A percentile compares a stretch with the other conserved stretches of the same genome.
Conservation (phyloP, 2,329 filamentous ascomycete genomes). For the Colletotrichum euphorbiae region DNA sequence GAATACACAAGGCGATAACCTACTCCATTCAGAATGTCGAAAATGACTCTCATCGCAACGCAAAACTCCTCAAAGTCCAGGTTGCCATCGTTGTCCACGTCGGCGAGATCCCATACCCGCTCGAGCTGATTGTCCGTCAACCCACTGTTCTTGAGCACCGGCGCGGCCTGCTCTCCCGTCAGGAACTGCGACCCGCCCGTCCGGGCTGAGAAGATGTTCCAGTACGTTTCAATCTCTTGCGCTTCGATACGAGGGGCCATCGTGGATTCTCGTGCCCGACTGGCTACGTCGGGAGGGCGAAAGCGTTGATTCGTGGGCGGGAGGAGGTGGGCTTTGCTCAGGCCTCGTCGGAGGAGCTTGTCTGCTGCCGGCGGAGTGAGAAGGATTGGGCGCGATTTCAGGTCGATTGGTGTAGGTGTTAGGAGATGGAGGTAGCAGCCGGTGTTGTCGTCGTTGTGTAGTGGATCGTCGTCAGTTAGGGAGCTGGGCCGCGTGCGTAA, state of each 20-base stretch:
- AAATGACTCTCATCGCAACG: slow-evolving; percentile 97
- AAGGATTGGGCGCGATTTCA: neutral
- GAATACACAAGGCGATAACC: slow-evolving; percentile 46
- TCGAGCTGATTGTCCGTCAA: slow-evolving; percentile 84
- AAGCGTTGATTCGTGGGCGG: neutral
- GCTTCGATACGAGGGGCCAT: slow-evolving; percentile 73
- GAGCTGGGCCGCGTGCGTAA: slow-evolving; percentile 25
- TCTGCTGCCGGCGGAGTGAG: neutral
- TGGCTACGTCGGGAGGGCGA: slow-evolving; percentile 3
- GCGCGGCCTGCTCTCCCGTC: slow-evolving; percentile 71
- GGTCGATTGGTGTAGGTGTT: neutral
- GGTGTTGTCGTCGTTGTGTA: slow-evolving; percentile 20
- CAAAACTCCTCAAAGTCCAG: slow-evolving; percentile 99
- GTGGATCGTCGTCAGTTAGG: slow-evolving; percentile 26
- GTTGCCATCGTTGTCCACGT: slow-evolving; percentile 97
- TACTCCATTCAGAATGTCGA: slow-evolving; percentile 96
- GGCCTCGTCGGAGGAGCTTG: neutral
- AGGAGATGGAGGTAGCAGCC: neutral
- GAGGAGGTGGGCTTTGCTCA: neutral
- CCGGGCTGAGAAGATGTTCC: slow-evolving; percentile 71
- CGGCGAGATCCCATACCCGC: slow-evolving; percentile 95
- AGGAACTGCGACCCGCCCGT: slow-evolving; percentile 71
- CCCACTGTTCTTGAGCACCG: slow-evolving; percentile 73
- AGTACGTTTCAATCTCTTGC: slow-evolving; percentile 73
- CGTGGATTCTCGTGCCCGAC: slow-evolving; percentile 39